phyloP scores from a whole-genome alignment of 1,284 basidiomycete genomes.

The Sporisorium sorghi region DNA sequence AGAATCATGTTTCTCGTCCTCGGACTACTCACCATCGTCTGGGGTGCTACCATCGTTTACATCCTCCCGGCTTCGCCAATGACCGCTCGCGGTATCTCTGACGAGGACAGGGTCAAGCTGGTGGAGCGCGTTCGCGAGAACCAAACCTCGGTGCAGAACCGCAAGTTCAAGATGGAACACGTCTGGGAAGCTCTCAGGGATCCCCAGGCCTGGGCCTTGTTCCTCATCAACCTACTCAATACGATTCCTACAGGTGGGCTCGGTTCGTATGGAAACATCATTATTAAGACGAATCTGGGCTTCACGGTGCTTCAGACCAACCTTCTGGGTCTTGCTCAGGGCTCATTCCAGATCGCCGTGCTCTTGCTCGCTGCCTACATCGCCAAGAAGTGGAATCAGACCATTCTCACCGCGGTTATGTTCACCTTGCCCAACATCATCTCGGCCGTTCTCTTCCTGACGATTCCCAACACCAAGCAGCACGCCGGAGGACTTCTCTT shows the following conservation, averaged over 20 bases:
- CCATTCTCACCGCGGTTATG: constrained; percentile 54
- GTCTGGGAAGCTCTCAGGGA: constrained; percentile 73
- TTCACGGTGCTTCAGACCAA: constrained; percentile 60
- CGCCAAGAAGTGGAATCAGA: constrained; percentile 59
- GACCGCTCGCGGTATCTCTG: constrained; percentile 70
- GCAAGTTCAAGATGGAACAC: constrained; percentile 73
- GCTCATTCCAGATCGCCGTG: constrained; percentile 46
- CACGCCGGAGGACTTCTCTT: constrained; percentile 45
- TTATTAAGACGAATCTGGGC: constrained; percentile 65
- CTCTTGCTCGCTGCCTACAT: constrained; percentile 42
- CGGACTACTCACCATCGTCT: constrained; percentile 49
- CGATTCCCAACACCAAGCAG: constrained; percentile 36
- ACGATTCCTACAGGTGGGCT: constrained; percentile 73
- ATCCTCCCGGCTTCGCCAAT: constrained; percentile 51
- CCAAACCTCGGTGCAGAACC: constrained; percentile 73
- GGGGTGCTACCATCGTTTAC: constrained; percentile 62
- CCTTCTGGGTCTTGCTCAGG: constrained; percentile 61
- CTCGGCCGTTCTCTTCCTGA: constrained; percentile 61
- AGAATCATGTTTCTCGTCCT: constrained; percentile 72
- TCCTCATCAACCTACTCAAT: constrained; percentile 73
- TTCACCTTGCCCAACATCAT: constrained; percentile 55
- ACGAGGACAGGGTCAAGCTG: constrained; percentile 73
- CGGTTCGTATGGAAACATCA: constrained; percentile 72
- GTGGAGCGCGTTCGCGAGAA: constrained; percentile 74
- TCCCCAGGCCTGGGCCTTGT: constrained; percentile 68